Base-by-base conservation (phyloP, 352 stramenopile species). In the Phytophthora foliorum region DNA sequence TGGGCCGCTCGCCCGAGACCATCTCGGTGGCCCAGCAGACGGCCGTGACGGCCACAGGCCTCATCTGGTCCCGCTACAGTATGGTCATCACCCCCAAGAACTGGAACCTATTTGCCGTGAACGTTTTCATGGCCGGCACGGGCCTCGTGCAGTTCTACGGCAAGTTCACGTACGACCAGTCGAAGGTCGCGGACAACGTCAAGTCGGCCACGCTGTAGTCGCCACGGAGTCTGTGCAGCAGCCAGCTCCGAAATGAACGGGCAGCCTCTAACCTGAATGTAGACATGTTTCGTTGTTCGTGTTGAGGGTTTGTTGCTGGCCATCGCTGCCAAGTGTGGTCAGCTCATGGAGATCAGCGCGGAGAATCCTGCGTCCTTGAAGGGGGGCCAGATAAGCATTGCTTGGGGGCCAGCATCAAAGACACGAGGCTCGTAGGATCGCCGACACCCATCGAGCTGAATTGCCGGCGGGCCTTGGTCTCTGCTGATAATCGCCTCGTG, bases 1-100 rank as follows among this genome's bases (percentile, higher is more conserved):
- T 97, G 84, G 66, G 79, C 11, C 84, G 90, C 50, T 80, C 90
- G 17, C 61, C 89, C 4, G 87, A 97, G 69, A 82, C 78, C 62
- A 89, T 97, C 52, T 95, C 86, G 48, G 73, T 81, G n/a, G 69
- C 86, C 14, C 91, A 97, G 74, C 91, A 97, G 75, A 69, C 71
- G 13, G 71, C 90, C 19, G 85, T 97, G 56, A 86, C 86, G 36
- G 63, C 67, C 38, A 97, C 90, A 9, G 90, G 90, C n/a, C 64
- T 97, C 57, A 97, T 97, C 72, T 97, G 89, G 89, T 93, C 84
- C n/a, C 83, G 89, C 49, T 97, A 97, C 81, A 91, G 77, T 58
- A 69, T 96, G 52, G 82, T 95, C 36, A 93, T 97, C 73, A 96
- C 82, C 39, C 89, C 89, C 49, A 90, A 93, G 68, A 97, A 97